Evolutionary conservation across 768 basidiomycete genomes (phyloP).

Genomic region (Ramaria rubella): DNA sequence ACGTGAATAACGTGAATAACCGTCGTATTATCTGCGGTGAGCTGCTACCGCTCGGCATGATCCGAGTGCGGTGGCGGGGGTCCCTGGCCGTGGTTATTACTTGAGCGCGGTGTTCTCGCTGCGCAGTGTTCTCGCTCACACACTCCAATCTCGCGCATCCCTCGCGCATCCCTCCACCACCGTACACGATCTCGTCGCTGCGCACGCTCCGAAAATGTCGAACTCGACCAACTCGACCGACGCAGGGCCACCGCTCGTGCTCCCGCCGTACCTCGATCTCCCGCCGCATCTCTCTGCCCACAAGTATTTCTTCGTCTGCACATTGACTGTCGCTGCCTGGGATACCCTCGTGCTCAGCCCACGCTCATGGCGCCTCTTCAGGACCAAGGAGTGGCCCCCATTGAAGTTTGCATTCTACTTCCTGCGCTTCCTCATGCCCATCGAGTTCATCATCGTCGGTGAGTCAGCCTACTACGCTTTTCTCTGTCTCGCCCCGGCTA

Average conservation of each 20-base stretch:
- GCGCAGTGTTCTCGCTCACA: no score
- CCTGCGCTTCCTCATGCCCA: slow-evolving; percentile 68
- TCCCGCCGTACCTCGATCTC: slow-evolving; percentile 67
- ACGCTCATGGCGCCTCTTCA: slow-evolving; percentile 65
- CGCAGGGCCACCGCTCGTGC: neutral
- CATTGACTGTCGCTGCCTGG: slow-evolving; percentile 85
- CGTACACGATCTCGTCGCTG: no score
- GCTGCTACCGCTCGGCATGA: no score
- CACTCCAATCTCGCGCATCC: no score
- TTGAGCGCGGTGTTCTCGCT: no score
- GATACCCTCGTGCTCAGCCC: slow-evolving; percentile 82
- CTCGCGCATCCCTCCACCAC: no score
- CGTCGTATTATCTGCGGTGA: no score
- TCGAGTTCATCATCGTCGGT: slow-evolving; percentile 76
- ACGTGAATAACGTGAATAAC: no score
- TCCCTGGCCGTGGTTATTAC: no score
- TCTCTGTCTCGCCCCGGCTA: slow-evolving; percentile 7
- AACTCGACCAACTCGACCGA: neutral
- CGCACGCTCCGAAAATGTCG: neutral
- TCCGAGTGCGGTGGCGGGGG: no score
- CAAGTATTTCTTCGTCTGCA: slow-evolving; percentile 88
- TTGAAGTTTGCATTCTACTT: slow-evolving; percentile 76
- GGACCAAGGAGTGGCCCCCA: slow-evolving; percentile 59
- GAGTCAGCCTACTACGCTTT: neutral
- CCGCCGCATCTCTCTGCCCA: slow-evolving; percentile 75